Evolutionary conservation across 2,329 filamentous ascomycete species (phyloP).

Genomic region (Neofusicoccum laricinum): DNA sequence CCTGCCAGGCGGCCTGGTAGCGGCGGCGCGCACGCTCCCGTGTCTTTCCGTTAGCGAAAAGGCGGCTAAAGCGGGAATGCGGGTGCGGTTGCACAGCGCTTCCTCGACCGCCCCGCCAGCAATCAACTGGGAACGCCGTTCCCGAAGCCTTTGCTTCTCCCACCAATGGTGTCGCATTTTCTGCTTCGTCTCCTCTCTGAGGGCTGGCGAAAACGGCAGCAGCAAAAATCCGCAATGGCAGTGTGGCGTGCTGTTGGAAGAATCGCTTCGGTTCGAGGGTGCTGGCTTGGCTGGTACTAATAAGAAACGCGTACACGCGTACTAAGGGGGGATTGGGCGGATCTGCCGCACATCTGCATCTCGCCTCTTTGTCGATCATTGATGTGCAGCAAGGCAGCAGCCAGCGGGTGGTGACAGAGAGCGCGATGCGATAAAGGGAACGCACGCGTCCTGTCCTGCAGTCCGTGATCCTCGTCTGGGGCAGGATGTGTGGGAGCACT

Average conservation of each 20-base stretch:
- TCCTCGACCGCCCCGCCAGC: neutral
- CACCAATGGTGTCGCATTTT: neutral
- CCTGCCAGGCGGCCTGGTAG: neutral
- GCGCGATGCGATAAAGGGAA: neutral
- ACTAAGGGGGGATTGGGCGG: neutral
- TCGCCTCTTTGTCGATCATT: constrained; percentile 6
- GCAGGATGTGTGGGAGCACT: neutral
- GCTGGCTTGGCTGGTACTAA: neutral
- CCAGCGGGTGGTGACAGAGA: neutral
- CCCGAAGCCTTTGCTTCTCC: neutral
- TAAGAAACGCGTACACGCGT: neutral
- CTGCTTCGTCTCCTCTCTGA: too few relatives aligned
- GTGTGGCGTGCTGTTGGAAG: neutral
- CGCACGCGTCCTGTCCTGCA: neutral
- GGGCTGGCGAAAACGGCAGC: neutral
- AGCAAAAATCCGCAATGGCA: neutral
- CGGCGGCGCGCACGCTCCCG: constrained; percentile 7
- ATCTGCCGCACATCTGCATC: constrained; percentile 11
- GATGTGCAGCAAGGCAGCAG: neutral
- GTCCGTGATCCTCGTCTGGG: neutral
- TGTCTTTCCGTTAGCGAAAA: neutral
- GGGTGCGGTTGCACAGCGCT: neutral
- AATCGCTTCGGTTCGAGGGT: neutral
- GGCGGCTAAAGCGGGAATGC: constrained; percentile 6
- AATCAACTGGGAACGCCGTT: neutral